Base-by-base conservation (phyloP, 2,329 filamentous ascomycete genomes). In the Neofusicoccum parvum region DNA sequence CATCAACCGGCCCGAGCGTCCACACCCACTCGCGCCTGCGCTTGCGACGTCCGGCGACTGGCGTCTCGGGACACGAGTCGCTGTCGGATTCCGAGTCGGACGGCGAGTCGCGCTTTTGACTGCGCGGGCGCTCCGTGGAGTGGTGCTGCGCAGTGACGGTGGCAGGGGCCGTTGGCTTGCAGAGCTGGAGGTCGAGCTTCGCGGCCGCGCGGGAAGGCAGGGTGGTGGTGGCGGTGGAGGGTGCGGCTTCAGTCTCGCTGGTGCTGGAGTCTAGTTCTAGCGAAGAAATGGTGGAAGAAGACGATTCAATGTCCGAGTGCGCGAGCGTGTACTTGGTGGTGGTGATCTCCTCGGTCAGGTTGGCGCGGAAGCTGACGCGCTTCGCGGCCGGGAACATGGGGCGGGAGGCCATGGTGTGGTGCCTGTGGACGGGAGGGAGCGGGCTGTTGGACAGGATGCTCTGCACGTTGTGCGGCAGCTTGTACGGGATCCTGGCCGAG, bases 261-360 rank as follows among this genome's bases (percentile, higher is more conserved):
- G 72, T 69, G 15, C 56, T 46, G 12, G 70, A 67, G 62, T 72
- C 67, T 2, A 74, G 72, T 4, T 71, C 71, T 20, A 75, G 67
- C 10, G 76, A 73, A 9, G 73, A 77, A 34, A 72, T 72, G 5
- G 76, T 76, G 34, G 69, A 68, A 1, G 74, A 51, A 10, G 82
- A 77, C 54, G 80, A 78, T 7, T 80, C 75, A 11, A 88, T 75
- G 71, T 88, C 86, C 0, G 83, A 84, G 68, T 88, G 85, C 43
- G 82, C 82, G 62, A 83, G 75, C 5, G 82, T 84, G 74, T 86
- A 88, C 65, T 78, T 81, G 46, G 81, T 79, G 2, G 81, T 88
- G 68, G 79, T 80, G 70, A 89, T 87, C 65, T 87, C 85, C 71
- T 88, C 86, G 51, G 86, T 85, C 32, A 88, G 73, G 17, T 84